phyloP scores from a whole-genome alignment of 2,329 filamentous ascomycete species.

The Xylariaceae sp. region DNA sequence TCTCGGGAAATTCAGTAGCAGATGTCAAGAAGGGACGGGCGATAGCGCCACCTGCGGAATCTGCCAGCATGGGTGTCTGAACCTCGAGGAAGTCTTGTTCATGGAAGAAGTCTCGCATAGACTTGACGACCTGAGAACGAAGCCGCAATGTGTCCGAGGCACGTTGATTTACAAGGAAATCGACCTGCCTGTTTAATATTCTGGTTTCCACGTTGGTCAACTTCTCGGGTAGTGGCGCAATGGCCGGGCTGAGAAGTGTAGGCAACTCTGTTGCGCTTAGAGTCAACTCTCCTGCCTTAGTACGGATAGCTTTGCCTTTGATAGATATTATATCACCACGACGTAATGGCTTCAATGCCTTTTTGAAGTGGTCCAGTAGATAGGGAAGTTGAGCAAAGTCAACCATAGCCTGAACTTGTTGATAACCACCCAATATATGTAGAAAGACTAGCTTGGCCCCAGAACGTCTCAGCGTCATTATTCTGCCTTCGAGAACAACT shows the following conservation, averaged over 20 bases:
- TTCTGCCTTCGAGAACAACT: conserved; percentile 31
- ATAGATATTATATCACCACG: conserved; percentile 73
- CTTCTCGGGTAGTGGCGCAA: conserved; percentile 73
- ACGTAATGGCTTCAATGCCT: conserved; percentile 64
- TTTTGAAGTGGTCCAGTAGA: conserved; percentile 48
- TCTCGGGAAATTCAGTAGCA: conserved; percentile 72
- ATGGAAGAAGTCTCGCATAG: conserved; percentile 72
- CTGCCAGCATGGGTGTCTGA: conserved; percentile 82
- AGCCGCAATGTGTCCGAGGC: conserved; percentile 69
- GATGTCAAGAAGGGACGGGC: conserved; percentile 82
- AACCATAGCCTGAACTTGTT: conserved; percentile 73
- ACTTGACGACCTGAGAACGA: conserved; percentile 70
- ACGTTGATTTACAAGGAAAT: conserved; percentile 73
- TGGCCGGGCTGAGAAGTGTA: conserved; percentile 68
- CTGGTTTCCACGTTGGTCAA: conserved; percentile 70
- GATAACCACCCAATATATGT: conserved; percentile 71
- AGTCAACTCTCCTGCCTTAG: conserved; percentile 71
- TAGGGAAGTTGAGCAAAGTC: conserved; percentile 53
- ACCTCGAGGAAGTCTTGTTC: conserved; percentile 77
- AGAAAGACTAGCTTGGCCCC: conserved; percentile 82
- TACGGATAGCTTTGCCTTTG: conserved; percentile 67
- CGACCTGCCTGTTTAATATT: conserved; percentile 76
- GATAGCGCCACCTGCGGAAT: conserved; percentile 79
- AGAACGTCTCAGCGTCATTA: conserved; percentile 29
- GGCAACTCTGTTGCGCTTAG: conserved; percentile 68